Percentiles rank a stretch among this genome's conserved stretches.
Conservation (phyloP, 202 grass and related monocot species). For the Eragrostis tef region DNA sequence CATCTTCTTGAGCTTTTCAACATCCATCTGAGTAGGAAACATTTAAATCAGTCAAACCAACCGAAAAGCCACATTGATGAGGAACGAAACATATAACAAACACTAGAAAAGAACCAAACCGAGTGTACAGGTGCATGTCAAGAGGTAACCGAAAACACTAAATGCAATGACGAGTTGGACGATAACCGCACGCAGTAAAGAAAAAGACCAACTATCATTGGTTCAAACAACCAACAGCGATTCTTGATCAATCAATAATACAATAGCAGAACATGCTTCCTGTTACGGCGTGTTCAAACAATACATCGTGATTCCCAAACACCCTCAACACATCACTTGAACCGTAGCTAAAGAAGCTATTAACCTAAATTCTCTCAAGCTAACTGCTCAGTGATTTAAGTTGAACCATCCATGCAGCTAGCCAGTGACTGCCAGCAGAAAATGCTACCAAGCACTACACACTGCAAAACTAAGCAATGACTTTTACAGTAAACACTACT, state of each 20-base stretch:
- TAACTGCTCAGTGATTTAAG: not conserved
- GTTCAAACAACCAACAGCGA: not conserved
- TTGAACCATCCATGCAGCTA: not conserved
- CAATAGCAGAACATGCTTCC: not conserved
- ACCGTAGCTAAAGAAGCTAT: not conserved
- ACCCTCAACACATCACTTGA: not conserved
- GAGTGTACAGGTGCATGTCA: not conserved
- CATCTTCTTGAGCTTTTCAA: constrained; percentile 93
- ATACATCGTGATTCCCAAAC: not conserved
- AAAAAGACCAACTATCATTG: not conserved
- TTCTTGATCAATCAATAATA: not conserved
- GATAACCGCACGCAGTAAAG: not conserved
- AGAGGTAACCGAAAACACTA: not conserved
- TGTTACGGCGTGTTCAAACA: constrained; percentile 9
- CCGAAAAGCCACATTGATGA: not conserved
- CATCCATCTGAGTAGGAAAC: constrained; percentile 72
- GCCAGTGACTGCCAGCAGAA: not conserved
- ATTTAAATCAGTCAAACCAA: constrained; percentile 43
- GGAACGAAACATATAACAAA: constrained; percentile 5
- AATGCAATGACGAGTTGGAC: not conserved
- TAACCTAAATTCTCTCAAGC: constrained; percentile 14
- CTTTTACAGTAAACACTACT: not conserved
- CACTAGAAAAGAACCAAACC: not conserved
- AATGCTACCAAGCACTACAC: not conserved
- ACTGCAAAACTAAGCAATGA: not conserved